phyloP scores from a whole-genome alignment of 345 rosid genomes.

The Hevea brasiliensis region DNA sequence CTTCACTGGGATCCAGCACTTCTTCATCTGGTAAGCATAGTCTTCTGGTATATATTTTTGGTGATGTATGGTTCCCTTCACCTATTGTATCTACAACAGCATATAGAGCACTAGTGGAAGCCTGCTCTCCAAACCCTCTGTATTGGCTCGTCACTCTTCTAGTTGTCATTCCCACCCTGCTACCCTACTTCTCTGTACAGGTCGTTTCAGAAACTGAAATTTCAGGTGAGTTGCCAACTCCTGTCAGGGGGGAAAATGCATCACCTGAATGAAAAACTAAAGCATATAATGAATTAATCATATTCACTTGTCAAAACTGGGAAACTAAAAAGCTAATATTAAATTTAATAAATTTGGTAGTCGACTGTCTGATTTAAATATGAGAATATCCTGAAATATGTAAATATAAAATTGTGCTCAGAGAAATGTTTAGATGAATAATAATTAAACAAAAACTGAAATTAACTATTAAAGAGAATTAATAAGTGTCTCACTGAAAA shows the following conservation, averaged over 20 bases:
- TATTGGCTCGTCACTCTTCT: slow-evolving; percentile 69
- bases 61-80: slow-evolving; percentile 62
- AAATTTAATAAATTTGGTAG: too few relatives aligned
- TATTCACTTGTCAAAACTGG: too few relatives aligned
- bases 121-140: slow-evolving; percentile 59
- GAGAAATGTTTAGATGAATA: too few relatives aligned
- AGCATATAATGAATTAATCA: too few relatives aligned
- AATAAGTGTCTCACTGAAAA: too few relatives aligned
- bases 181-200: slow-evolving; percentile 72
- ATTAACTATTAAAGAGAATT: too few relatives aligned
- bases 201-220: slow-evolving; percentile 56
- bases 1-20: slow-evolving; percentile 98
- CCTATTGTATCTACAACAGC: slow-evolving; percentile 74
- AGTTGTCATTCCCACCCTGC: slow-evolving; percentile 57
- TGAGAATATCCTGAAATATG: too few relatives aligned
- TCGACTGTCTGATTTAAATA: too few relatives aligned
- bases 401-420: too few relatives aligned
- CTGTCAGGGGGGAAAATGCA: slow-evolving; percentile 45
- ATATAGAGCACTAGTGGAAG: slow-evolving; percentile 67
- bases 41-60: slow-evolving; percentile 74
- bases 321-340: too few relatives aligned
- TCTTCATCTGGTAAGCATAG: slow-evolving; percentile 92
- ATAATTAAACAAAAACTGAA: too few relatives aligned
- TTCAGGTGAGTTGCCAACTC: slow-evolving; percentile 40
- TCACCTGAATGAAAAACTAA: slow-evolving; percentile 37